These are phyloP conservation scores for Gloeopeniophorella convolvens DNA, from an alignment of 768 basidiomycete species.

Conservation along the genomic window DNA sequence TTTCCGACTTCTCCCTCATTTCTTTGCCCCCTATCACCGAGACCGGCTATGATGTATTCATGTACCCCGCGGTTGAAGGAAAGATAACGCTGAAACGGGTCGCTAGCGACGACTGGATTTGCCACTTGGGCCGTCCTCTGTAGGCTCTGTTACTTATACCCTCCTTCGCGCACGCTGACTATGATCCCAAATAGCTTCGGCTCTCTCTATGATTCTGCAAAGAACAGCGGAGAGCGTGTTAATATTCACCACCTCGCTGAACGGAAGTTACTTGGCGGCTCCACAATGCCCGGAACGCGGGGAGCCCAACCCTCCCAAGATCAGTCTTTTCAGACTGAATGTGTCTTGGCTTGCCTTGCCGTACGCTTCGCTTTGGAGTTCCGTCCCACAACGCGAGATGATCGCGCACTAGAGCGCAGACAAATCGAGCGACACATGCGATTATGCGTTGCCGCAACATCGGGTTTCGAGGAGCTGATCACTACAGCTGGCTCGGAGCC, in stretches of 20 bases:
- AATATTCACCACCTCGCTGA: no score
- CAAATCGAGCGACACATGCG: slow-evolving; percentile 1
- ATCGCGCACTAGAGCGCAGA: background rate
- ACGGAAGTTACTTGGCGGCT: no score
- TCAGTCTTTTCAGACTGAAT: no score
- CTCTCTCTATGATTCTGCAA: background rate
- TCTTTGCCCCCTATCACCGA: background rate
- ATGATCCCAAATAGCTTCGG: background rate
- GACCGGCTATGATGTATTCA: background rate
- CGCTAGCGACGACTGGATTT: background rate
- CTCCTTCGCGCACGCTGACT: no score
- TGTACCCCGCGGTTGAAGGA: background rate
- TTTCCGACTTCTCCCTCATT: no score
- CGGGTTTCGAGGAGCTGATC: background rate
- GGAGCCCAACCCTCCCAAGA: no score
- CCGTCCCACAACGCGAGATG: no score
- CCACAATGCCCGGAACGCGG: no score
- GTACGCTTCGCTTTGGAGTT: no score
- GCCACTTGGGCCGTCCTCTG: slow-evolving; percentile 4
- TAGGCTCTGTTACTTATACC: background rate
- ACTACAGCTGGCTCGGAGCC: background rate
- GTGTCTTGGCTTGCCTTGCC: no score
- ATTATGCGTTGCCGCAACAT: background rate
- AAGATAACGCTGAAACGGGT: background rate
- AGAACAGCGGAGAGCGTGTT: no score